Evolutionary conservation across 192 early-diverging fungal genomes (phyloP), one percentile per base, ranked within the genome.

Genomic region (Spizellomyces punctatus): DNA sequence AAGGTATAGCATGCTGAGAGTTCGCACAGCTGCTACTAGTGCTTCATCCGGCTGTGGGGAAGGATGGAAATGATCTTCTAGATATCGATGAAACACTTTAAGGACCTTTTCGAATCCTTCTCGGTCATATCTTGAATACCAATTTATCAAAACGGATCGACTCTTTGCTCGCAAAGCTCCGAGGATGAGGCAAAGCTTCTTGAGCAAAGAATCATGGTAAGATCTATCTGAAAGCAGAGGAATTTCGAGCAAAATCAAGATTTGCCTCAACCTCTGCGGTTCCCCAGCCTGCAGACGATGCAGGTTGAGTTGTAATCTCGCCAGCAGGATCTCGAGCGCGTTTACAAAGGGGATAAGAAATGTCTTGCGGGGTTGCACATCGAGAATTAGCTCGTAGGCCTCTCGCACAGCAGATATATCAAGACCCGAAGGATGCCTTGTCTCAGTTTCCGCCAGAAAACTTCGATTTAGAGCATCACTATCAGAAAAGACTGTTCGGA

Each of bases 291-390:
- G 77, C 49, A 83, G 77, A 64, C 22, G 71, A 61, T 21, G 60
- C 17, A 71, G 6, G 59, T 85, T 84, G 59, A 84, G 62, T 12
- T 81, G 74, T 46, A 90, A 66, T 22, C 77, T 66, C 17, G 89
- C 83, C 22, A 89, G 69, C 2, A 87, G 63, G 19, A 85, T 73
- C 67, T 90, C 89, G 6, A 90, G 72, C 1, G 84, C 82, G 59
- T 83, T 83, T 52, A 81, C 75, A 10, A 90, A 69, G 6, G 78
- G 72, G 17, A 58, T 68, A 16, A 72, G 44, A 71, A 83, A 84
- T 5, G 75, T 70, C 6, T 81, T 73, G 41, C 62, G 54, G 7
- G 81, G 81, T 27, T 46, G 45, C 42, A 83, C 27, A 10, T 58
- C 27, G n/a, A 72, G 49, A 14, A 82, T 76, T 6, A 82, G 19